Evolutionary conservation across 768 basidiomycete species (phyloP), one percentile per base, ranked within the genome.

Genomic region (Crassisporium funariophilum): DNA sequence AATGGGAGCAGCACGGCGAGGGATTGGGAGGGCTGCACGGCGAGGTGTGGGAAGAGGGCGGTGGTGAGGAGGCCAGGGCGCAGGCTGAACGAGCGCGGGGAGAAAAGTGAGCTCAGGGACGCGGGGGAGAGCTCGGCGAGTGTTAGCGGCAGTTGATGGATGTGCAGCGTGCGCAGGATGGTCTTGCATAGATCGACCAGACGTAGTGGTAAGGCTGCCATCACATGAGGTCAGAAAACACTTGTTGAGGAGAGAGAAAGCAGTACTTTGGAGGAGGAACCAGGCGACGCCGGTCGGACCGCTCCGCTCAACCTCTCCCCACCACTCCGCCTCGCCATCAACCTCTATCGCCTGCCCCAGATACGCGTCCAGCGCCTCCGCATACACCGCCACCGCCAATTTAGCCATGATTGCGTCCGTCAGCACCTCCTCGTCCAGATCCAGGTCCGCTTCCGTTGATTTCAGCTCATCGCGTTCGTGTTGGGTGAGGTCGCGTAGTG

Each of bases 281-380:
- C 78, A 68, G 3, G 76, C 75, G 8, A 85, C 74, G n/a, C n/a
- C n/a, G 15, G 73, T 76, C 41, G 66, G 54, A 20, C 71, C 59
- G 3, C 87, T 91, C 23, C 81, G 75, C 52, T 86, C 83, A 33
- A 88, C 63, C 21, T 82, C 77, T 12, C 77, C 75, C 94, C 94
- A 98, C 87, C 88, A 97, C 35, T 88, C 81, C 15, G 88, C 82
- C 57, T 93, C 90, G 5, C 74, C 66, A 56, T 94, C 91, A 10
- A 84, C 80, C 24, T 81, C 64, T 7, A 79, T 71, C 1, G 93
- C 89, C 57, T 90, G 82, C 8, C 71, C 59, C 48, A 95, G 64
- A 47, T 83, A 81, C 16, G 71, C 58, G 51, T 90, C 79, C 57
- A 94, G 66, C 1, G 82, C 76, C 44, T 85, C 76, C 4, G 81